A percentile compares a stretch with the other conserved stretches of the same genome.
phyloP scores from a whole-genome alignment of 371 early-diverging fungal species.

The Mortierella sp. region DNA sequence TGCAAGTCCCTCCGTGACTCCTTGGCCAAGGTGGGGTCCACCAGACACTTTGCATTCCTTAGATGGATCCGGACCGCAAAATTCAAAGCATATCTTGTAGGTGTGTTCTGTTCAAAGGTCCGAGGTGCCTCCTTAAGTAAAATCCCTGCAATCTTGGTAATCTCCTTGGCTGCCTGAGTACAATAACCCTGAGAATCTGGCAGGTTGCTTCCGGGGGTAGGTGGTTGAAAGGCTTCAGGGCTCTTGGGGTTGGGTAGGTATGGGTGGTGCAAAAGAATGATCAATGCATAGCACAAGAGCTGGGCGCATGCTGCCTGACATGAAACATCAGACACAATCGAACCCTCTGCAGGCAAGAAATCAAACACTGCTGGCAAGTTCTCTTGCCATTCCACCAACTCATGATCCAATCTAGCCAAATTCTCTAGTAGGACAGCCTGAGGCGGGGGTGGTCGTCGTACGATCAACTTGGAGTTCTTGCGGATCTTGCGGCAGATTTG shows the following conservation, averaged over 20 bases:
- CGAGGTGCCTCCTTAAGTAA: constrained; percentile 40
- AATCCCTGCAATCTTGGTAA: constrained; percentile 46
- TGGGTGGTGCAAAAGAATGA: constrained; percentile 48
- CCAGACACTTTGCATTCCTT: constrained; percentile 41
- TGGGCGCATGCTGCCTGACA: constrained; percentile 27
- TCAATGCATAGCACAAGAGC: constrained; percentile 46
- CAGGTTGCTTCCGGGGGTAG: neutral
- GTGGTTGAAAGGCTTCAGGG: constrained; percentile 38
- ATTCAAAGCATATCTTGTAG: constrained; percentile 38
- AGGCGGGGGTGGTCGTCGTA: constrained; percentile 18
- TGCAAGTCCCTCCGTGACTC: constrained; percentile 45
- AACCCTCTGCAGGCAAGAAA: constrained; percentile 28
- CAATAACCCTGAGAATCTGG: constrained; percentile 54
- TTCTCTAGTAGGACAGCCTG: constrained; percentile 28
- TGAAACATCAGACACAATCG: constrained; percentile 25
- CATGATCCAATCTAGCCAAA: constrained; percentile 33
- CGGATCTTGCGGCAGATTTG: constrained; percentile 48
- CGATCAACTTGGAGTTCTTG: constrained; percentile 43
- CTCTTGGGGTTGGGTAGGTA: constrained; percentile 48
- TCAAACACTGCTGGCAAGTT: constrained; percentile 39
- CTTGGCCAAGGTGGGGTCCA: constrained; percentile 24
- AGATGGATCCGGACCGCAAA: constrained; percentile 52
- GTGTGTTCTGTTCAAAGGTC: constrained; percentile 42
- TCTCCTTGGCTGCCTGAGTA: constrained; percentile 51
- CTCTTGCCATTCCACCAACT: constrained; percentile 48